phyloP scores from a whole-genome alignment of 805 yeast species.

The Wickerhamiella qilinensis region DNA sequence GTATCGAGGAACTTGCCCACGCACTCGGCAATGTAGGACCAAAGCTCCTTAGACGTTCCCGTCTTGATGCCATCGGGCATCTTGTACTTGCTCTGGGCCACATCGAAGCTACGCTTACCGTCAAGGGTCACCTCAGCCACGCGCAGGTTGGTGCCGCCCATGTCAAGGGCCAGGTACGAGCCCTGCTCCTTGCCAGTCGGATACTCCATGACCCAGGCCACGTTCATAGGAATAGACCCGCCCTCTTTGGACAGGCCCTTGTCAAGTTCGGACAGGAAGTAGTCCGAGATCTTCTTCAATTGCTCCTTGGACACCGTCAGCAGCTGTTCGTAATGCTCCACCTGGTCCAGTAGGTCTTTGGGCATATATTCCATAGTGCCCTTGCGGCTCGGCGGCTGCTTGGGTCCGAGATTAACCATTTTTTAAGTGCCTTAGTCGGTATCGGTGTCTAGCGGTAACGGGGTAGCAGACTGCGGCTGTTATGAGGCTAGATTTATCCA shows the following conservation, averaged over 20 bases:
- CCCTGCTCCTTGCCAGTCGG: constrained; percentile 90
- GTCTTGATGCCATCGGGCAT: constrained; percentile 68
- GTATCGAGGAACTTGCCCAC: constrained; percentile 53
- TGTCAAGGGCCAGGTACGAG: constrained; percentile 78
- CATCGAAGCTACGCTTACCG: constrained; percentile 74
- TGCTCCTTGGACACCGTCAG: constrained; percentile 47
- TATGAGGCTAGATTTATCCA: no score
- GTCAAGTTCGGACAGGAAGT: constrained; percentile 62
- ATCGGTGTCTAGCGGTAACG: background rate
- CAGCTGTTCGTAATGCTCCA: constrained; percentile 38
- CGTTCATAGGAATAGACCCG: constrained; percentile 91
- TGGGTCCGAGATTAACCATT: constrained; percentile 79
- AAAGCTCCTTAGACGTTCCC: constrained; percentile 56
- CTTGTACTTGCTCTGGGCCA: constrained; percentile 71
- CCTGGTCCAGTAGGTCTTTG: constrained; percentile 39
- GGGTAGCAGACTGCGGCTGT: no score
- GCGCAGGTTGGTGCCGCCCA: constrained; percentile 95
- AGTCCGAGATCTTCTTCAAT: constrained; percentile 51
- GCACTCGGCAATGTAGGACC: constrained; percentile 74
- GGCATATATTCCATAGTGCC: constrained; percentile 56
- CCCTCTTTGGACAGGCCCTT: constrained; percentile 53
- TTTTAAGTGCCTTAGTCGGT: constrained; percentile 5
- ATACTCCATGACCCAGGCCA: constrained; percentile 88
- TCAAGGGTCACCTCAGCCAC: constrained; percentile 73
- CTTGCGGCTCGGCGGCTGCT: constrained; percentile 66